Base-by-base conservation (phyloP, 2,329 filamentous ascomycete genomes). In the Penicillium vulpinum region DNA sequence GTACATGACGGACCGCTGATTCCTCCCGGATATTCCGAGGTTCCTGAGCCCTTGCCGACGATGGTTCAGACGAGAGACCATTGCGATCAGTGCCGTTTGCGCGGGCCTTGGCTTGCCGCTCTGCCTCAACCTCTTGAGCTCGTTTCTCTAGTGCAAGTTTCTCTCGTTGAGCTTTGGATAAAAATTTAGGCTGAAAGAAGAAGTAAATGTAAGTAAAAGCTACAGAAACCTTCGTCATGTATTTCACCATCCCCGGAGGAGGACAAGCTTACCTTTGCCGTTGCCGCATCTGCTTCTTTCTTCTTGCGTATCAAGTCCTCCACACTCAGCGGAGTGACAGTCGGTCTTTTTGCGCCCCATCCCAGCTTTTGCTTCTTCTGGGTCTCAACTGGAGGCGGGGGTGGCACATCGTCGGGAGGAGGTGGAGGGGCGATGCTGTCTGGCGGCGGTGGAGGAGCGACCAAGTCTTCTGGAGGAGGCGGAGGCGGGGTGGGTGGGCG, bases 221-320 rank as follows among this genome's bases (percentile, higher is more conserved):
- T 62, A 46, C 54, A 55, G 13, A 31, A 39, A 11, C 24, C 16
- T 54, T 21, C 5, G 10, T 24, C n/a, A 18, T 9, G 8, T 21
- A n/a, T 50, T 43, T 16, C 7, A 22, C 8, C 15, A 10, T 49
- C 13, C 21, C 21, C 59, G 38, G 48, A 38, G 48, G 56, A 59
- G 59, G 70, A 65, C 54, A 63, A 60, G 62, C 74, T 64, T 77
- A 85, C 83, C 77, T 94, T 96, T 54, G 90, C 84, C 10, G 91
- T 88, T 16, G 89, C 91, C 35, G 89, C 89, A 75, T 94, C 91
- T 28, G 90, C 88, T 60, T 90, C 91, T 70, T 89, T 90, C 81
- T 95, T 95, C 77, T 92, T 89, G 64, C 86, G 85, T 22, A 96
- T 77, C 5, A 96, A 83, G 66, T 96, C 90, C 74, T 96, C 92